Evolutionary conservation across 148 eudicot genomes (phyloP).

Genomic region (Amaranthus cruentus): DNA sequence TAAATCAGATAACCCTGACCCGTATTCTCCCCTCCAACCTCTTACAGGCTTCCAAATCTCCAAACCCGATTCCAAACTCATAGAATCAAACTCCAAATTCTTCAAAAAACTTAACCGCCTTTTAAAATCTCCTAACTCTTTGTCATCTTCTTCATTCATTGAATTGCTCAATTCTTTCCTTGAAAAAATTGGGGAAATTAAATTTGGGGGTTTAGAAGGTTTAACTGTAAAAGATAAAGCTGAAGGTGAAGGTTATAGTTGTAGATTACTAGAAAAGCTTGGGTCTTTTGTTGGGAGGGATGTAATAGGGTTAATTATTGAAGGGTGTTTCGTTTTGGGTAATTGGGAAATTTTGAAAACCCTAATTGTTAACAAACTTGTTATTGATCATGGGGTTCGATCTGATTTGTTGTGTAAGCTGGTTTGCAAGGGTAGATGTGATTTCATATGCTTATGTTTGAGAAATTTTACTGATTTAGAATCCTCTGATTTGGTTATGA

Average conservation of each 20-base stretch:
- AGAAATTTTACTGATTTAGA: conserved; percentile 50
- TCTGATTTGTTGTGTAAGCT: conserved; percentile 42
- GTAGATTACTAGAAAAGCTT: conserved; percentile 39
- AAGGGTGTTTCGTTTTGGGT: conserved; percentile 49
- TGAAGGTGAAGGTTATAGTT: conserved; percentile 23
- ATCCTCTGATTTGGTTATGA: conserved; percentile 37
- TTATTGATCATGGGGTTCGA: conserved; percentile 32
- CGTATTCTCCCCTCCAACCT: conserved; percentile 33
- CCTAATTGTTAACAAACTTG: conserved; percentile 44
- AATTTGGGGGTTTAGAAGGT: conserved; percentile 26
- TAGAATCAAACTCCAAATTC: conserved; percentile 20
- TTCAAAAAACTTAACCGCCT: not conserved
- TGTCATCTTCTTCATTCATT: conserved; percentile 28
- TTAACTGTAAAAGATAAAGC: conserved; percentile 5
- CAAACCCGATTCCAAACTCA: conserved; percentile 25
- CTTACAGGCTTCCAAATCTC: conserved; percentile 56
- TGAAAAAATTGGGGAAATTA: conserved; percentile 19
- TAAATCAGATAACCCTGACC: conserved; percentile 23
- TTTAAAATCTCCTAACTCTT: conserved; percentile 10
- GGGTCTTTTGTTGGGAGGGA: conserved; percentile 58
- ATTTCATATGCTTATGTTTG: conserved; percentile 60
- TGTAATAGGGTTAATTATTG: conserved; percentile 56
- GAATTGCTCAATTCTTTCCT: conserved; percentile 32
- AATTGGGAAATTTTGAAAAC: conserved; percentile 51
- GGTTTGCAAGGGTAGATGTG: conserved; percentile 42